Evolutionary conservation across 1,284 basidiomycete genomes (phyloP).

Genomic region (Pseudozyma hubeiensis): DNA sequence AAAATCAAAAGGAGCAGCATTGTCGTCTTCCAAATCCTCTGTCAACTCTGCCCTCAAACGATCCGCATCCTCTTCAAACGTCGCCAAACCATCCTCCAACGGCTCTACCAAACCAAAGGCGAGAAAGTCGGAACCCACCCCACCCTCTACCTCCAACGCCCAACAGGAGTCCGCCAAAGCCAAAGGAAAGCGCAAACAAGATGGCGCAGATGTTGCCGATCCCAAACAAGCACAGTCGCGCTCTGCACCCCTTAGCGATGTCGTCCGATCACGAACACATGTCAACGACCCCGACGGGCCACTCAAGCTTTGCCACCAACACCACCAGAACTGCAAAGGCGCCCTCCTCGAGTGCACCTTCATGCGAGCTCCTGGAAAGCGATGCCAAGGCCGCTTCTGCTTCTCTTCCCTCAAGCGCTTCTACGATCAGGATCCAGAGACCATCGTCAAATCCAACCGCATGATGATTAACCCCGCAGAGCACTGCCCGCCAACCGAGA

Average conservation of each 20-base stretch:
- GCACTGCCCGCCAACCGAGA: constrained; percentile 42
- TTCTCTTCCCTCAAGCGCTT: constrained; percentile 38
- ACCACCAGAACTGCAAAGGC: constrained; percentile 41
- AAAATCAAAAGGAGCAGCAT: constrained; percentile 7
- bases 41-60: constrained; percentile 4
- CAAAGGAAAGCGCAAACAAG: constrained; percentile 16
- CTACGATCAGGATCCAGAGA: constrained; percentile 43
- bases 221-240: constrained; percentile 7
- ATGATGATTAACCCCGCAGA: constrained; percentile 43
- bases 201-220: not conserved
- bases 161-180: constrained; percentile 6
- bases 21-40: constrained; percentile 5
- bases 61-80: constrained; percentile 24
- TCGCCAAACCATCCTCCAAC: constrained; percentile 13
- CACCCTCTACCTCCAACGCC: not conserved
- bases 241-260: constrained; percentile 24
- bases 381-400: constrained; percentile 43
- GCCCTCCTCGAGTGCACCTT: constrained; percentile 48
- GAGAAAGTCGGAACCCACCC: constrained; percentile 29
- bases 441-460: constrained; percentile 42
- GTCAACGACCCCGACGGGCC: constrained; percentile 26
- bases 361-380: constrained; percentile 43
- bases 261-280: constrained; percentile 36
- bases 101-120: constrained; percentile 16
- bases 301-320: constrained; percentile 42